Evolutionary conservation across 805 yeast species (phyloP).

Genomic region (Ogataea parapolymorpha): DNA sequence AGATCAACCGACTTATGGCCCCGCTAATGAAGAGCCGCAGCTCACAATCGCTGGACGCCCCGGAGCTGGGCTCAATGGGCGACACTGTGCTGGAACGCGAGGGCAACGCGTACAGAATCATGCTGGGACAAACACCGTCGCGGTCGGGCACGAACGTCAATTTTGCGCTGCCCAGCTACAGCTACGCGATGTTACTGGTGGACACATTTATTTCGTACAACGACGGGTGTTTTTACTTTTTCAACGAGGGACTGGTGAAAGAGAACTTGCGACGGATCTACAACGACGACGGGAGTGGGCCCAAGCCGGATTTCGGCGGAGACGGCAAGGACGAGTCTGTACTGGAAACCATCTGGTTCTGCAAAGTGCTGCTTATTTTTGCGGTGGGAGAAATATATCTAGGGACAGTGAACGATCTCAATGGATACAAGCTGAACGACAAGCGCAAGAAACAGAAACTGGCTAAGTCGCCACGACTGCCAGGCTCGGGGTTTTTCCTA

Average conservation of each 20-base stretch:
- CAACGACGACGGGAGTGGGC: constrained; percentile 40
- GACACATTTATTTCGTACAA: constrained; percentile 76
- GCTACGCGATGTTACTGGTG: constrained; percentile 69
- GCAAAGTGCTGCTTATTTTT: constrained; percentile 68
- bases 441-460: constrained; percentile 23
- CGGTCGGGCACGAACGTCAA: constrained; percentile 67
- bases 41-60: background rate
- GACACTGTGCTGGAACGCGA: constrained; percentile 69
- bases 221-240: constrained; percentile 82
- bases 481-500: constrained; percentile 76
- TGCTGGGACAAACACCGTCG: constrained; percentile 63
- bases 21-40: constrained; percentile 18
- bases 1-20: constrained; percentile 52
- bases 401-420: constrained; percentile 66
- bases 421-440: constrained; percentile 41
- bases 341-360: constrained; percentile 76
- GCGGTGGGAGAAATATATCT: constrained; percentile 82
- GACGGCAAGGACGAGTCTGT: constrained; percentile 47
- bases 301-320: constrained; percentile 30
- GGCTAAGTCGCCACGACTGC: constrained; percentile 44
- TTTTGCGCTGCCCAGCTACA: constrained; percentile 70
- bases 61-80: constrained; percentile 3
- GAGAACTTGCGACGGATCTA: constrained; percentile 62
- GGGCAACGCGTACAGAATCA: constrained; percentile 72
- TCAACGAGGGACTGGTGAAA: constrained; percentile 77